Evolutionary conservation across 768 basidiomycete genomes (phyloP).

Genomic region (Kondoa subrosea): DNA sequence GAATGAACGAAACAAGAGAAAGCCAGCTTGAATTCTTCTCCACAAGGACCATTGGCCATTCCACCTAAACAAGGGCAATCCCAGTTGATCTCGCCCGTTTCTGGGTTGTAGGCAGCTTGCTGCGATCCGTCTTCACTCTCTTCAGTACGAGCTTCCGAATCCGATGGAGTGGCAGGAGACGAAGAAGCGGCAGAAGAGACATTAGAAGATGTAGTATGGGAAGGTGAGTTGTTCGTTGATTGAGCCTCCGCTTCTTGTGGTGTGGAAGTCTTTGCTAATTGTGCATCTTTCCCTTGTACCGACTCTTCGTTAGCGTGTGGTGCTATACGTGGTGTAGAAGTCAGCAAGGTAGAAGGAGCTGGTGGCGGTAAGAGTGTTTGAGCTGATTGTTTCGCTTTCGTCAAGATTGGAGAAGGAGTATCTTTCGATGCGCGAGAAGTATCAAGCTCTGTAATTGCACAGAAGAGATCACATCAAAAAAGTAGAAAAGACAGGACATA

Average conservation of each 20-base stretch:
- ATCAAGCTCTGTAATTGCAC: slow-evolving; percentile 3
- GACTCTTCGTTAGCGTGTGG: neutral
- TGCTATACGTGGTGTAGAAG: neutral
- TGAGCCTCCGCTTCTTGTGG: neutral
- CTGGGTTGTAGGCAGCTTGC: slow-evolving; percentile 70
- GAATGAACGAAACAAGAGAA: slow-evolving; percentile 94
- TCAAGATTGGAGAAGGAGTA: neutral
- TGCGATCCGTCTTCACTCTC: slow-evolving; percentile 13
- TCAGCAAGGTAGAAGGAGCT: neutral
- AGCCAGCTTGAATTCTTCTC: slow-evolving; percentile 75
- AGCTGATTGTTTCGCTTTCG: neutral
- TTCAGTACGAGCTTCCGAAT: slow-evolving; percentile 6
- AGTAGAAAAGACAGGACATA: no score
- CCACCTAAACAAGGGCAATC: slow-evolving; percentile 97
- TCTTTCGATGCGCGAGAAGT: neutral
- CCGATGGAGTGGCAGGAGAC: neutral
- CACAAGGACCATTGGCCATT: slow-evolving; percentile 96
- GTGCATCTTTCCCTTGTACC: neutral
- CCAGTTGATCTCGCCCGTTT: slow-evolving; percentile 99
- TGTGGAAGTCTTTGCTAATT: neutral
- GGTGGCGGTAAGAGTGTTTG: neutral
- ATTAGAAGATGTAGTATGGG: no score
- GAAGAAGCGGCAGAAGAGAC: no score
- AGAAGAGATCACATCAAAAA: no score
- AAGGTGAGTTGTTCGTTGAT: no score